Conservation (phyloP, 176 grass and related monocot species). For the Ampelocalamus luodianensis region DNA sequence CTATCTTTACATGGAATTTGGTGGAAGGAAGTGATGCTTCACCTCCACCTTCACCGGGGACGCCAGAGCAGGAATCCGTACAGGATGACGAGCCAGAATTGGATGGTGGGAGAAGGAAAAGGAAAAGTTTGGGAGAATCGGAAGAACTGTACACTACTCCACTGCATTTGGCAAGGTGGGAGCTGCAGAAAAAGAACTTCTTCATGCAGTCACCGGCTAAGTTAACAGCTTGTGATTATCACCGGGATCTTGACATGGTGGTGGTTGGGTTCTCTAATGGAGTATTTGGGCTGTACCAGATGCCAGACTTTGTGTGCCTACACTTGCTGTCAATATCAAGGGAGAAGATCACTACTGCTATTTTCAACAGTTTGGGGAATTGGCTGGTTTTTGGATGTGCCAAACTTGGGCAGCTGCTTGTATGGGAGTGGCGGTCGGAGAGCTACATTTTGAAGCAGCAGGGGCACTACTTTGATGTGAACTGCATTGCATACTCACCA, state of each 20-base stretch:
- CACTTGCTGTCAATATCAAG: conserved; percentile 87
- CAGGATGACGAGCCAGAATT: conserved; percentile 46
- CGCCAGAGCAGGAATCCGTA: conserved; percentile 48
- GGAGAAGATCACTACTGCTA: conserved; percentile 91
- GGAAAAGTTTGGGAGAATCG: conserved; percentile 48
- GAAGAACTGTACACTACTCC: conserved; percentile 43
- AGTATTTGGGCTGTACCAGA: conserved; percentile 93
- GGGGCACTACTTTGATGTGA: conserved; percentile 97
- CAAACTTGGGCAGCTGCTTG: conserved; percentile 86
- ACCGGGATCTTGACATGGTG: conserved; percentile 86
- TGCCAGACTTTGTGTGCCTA: conserved; percentile 95
- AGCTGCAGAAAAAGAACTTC: conserved; percentile 77
- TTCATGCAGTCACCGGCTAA: conserved; percentile 87
- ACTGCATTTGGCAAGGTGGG: conserved; percentile 66
- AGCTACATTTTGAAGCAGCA: conserved; percentile 96
- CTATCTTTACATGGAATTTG: conserved; percentile 88
- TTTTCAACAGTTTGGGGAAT: conserved; percentile 85
- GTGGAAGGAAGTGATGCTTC: conserved; percentile 47
- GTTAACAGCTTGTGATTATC: conserved; percentile 87
- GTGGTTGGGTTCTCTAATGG: conserved; percentile 86
- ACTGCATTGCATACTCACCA: conserved; percentile 91
- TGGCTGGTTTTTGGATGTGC: conserved; percentile 95
- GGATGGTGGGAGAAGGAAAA: conserved; percentile 57
- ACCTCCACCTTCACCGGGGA: conserved; percentile 60
- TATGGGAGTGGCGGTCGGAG: conserved; percentile 97